phyloP scores from a whole-genome alignment of 768 basidiomycete genomes.

The Mycena leptocephala region DNA sequence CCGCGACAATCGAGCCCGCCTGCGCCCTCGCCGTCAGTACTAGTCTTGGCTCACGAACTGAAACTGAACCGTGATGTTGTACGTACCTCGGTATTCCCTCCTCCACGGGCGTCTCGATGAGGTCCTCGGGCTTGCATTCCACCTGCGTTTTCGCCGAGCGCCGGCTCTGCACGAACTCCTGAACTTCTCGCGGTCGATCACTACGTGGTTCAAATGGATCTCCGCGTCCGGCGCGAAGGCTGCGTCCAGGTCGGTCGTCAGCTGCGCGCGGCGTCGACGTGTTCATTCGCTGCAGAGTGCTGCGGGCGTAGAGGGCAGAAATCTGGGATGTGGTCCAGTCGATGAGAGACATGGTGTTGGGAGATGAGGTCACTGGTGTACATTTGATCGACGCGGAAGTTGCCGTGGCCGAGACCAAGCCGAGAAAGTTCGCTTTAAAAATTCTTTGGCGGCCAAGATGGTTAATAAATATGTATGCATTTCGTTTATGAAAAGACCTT shows the following conservation, averaged over 20 bases:
- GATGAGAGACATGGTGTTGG: slow-evolving; percentile 10
- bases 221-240: slow-evolving; percentile 30
- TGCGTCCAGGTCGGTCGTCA: neutral
- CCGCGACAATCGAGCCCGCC: slow-evolving; percentile 32
- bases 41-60: too few species aligned
- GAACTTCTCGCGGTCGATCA: slow-evolving; percentile 15
- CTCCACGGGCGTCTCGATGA: slow-evolving; percentile 26
- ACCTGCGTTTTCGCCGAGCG: neutral
- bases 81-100: slow-evolving; percentile 22
- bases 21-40: neutral
- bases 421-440: too few species aligned
- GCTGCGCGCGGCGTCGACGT: neutral
- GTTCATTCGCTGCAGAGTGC: neutral
- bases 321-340: slow-evolving; percentile 26
- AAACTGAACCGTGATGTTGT: neutral
- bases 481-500: too few species aligned
- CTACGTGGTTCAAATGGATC: slow-evolving; percentile 25
- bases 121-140: slow-evolving; percentile 26
- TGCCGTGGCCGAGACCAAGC: too few species aligned
- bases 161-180: slow-evolving; percentile 13
- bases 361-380: too few species aligned
- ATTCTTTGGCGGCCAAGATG: too few species aligned
- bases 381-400: too few species aligned
- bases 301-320: slow-evolving; percentile 18
- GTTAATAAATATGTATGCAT: too few species aligned